Evolutionary conservation across 441 rosid species (phyloP), one percentile per base, ranked within the genome.

Genomic region (Erodium chrysanthum): DNA sequence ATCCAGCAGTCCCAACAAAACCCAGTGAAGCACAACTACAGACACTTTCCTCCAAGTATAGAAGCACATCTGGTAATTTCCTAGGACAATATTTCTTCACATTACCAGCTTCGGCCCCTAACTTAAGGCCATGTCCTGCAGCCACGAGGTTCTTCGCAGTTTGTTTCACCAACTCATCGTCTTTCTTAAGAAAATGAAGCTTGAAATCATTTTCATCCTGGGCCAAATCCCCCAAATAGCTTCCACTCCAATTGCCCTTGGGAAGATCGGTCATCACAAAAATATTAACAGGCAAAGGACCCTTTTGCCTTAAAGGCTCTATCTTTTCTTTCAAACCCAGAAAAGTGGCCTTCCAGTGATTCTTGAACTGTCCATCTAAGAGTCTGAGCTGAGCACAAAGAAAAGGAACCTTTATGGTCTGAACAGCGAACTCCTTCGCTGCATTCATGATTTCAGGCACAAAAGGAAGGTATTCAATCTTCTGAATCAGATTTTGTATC

Each of bases 241-340:
- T 91, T 60, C 84, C 85, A 0, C 84, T 86, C 97, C 99, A 91
- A 75, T 91, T 89, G 46, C 77, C 79, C 72, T 66, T 84, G 25
- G 97, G 92, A 75, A 94, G 94, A 80, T 94, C 97, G 6, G 97
- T 91, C 99, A 94, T 88, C 61, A 91, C 73, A 67, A 91, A 91
- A 58, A 91, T 79, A 77, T 80, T 82, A 66, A 88, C 1, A 0
- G 78, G 86, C 64, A 40, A 79, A 54, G 83, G 59, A 62, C 68
- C 80, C 46, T 63, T 72, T 66, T 78, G 74, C 50, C 69, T 80
- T 72, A 91, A 70, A 48, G 92, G 77, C 35, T 87, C 87, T 70
- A 94, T 25, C 77, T 86, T 86, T 69, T 89, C 85, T 66, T 82
- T 75, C 59, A 94, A 79, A 58, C 83, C 78, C 10, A 17, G 52